A percentile compares a stretch with the other conserved stretches of the same genome.
Evolutionary conservation across 2,329 filamentous ascomycete species (phyloP).

Genomic region (Chaetothyriales sp.): DNA sequence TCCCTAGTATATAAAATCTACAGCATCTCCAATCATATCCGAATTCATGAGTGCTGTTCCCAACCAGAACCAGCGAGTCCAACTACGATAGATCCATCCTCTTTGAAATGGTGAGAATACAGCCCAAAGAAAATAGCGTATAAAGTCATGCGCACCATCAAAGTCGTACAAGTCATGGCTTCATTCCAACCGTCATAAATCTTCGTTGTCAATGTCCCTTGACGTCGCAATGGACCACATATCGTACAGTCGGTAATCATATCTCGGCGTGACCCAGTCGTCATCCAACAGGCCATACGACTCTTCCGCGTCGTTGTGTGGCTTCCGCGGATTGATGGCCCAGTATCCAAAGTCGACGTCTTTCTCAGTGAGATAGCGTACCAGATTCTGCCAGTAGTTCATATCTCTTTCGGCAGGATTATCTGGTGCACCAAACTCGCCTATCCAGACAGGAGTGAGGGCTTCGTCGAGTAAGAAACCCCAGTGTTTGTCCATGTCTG

Average conservation of each 20-base stretch:
- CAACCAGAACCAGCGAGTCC: too few relatives aligned
- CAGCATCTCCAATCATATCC: too few relatives aligned
- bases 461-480: conserved; percentile 44
- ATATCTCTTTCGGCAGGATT: conserved; percentile 40
- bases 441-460: conserved; percentile 51
- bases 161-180: background rate
- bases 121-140: background rate
- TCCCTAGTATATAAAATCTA: too few relatives aligned
- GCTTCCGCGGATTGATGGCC: conserved; percentile 54
- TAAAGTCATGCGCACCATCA: background rate
- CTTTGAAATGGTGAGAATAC: background rate
- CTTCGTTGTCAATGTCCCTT: background rate
- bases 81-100: too few relatives aligned
- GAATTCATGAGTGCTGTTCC: too few relatives aligned
- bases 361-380: conserved; percentile 41
- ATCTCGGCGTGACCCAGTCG: conserved; percentile 48
- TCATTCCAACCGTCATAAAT: background rate
- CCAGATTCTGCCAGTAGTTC: conserved; percentile 51
- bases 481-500: conserved; percentile 51
- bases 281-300: conserved; percentile 47
- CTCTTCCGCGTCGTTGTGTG: conserved; percentile 41
- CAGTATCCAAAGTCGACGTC: conserved; percentile 56
- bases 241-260: conserved; percentile 49
- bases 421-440: conserved; percentile 48
- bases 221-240: conserved; percentile 24